Evolutionary conservation across 352 stramenopile genomes (phyloP), one percentile per base, ranked within the genome.

Genomic region (Phytophthora multivora): DNA sequence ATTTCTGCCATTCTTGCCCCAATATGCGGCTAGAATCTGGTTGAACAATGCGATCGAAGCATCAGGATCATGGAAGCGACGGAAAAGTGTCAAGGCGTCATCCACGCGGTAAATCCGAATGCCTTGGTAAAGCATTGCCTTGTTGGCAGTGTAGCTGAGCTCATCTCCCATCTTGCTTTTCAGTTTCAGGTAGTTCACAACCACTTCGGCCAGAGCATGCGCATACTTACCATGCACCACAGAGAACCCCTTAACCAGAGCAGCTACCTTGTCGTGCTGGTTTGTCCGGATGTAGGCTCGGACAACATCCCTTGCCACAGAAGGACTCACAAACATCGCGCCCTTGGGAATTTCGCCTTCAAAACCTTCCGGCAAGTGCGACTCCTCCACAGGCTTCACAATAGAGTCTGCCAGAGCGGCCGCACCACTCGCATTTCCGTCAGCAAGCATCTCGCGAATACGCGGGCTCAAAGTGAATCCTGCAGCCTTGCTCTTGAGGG

Each of bases 241-340:
- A 16, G 63, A 73, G 48, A 89, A 89, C 11, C 75, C 76, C 43
- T 85, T 79, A 16, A 92, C 23, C 13, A 92, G 35, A 31, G 59
- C 69, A 23, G 70, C 70, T 3, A 92, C 59, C 65, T 90, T 90
- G 45, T 80, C 75, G 51, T 78, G 47, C 35, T 89, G 63, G n/a
- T 63, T 66, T 12, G 71, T 75, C 42, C 48, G 39, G 19, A 90
- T 79, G 65, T 80, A 90, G 15, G 77, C 66, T 46, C 60, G 59
- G 16, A 87, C 65, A 33, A 67, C 75, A 38, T 88, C 73, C 36
- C 62, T 75, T 6, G 81, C 58, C 13, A 87, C 58, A 38, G 66
- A 79, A 42, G 72, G 42, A 7, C 48, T 65, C 12, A 88, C 75
- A 54, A 77, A 58, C 12, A 90, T 51, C 12, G 62, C 41, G 49